Evolutionary conservation across 2,329 filamentous ascomycete genomes (phyloP).

Genomic region (Ceratocystis ficicola): DNA sequence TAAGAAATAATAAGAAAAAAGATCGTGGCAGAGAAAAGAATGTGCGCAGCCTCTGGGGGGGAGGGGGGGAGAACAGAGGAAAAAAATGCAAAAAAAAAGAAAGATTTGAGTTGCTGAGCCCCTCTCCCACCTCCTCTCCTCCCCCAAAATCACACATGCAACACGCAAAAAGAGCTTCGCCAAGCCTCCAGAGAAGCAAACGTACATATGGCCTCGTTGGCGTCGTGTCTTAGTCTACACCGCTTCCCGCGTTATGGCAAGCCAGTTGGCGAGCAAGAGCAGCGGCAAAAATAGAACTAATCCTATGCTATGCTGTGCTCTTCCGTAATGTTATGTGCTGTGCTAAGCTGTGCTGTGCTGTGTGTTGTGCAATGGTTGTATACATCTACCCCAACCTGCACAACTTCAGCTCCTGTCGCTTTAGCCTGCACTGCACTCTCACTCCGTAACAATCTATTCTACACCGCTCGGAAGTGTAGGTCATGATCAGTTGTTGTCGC

Average conservation of each 20-base stretch:
- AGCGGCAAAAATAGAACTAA: neutral
- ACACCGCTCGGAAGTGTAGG: slow-evolving; percentile 18
- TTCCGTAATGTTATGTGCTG: neutral
- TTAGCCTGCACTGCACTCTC: neutral
- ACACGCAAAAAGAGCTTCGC: neutral
- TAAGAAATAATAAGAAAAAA: slow-evolving; percentile 6
- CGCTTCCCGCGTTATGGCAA: too few species aligned
- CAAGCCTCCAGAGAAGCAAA: neutral
- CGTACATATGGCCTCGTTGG: neutral
- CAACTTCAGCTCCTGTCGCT: too few species aligned
- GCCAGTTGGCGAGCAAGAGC: too few species aligned
- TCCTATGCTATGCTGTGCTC: neutral
- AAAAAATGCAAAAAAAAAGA: neutral
- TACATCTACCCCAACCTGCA: neutral
- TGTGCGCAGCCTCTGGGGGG: neutral
- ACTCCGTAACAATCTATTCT: neutral
- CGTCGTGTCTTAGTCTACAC: neutral
- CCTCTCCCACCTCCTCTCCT: too few species aligned
- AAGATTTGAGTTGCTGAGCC: neutral
- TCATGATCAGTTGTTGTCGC: slow-evolving; percentile 11
- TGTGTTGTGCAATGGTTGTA: neutral
- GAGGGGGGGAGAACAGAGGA: neutral
- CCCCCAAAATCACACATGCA: slow-evolving; percentile 2
- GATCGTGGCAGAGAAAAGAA: slow-evolving; percentile 4
- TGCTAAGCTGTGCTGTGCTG: neutral